These are phyloP conservation scores for Ambispora gerdemannii DNA, from an alignment of 192 early-diverging fungal genomes.

Conservation along the genomic window DNA sequence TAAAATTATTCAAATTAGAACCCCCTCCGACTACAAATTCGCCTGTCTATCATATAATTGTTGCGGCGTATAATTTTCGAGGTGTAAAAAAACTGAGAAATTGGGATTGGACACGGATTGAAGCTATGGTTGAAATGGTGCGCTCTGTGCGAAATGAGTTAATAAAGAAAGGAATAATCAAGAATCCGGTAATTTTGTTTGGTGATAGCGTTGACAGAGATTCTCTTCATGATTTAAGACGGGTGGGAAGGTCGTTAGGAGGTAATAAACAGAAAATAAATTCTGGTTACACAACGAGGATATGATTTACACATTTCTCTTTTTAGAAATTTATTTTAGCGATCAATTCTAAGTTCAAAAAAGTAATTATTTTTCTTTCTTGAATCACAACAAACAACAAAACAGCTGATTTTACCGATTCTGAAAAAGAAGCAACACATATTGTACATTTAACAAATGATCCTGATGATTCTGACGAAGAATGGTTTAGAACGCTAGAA, in stretches of 20 bases:
- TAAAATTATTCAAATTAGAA: slow-evolving; percentile 45
- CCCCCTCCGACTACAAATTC: slow-evolving; percentile 23
- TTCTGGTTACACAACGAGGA: neutral
- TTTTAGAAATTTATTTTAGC: neutral
- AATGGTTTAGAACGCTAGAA: slow-evolving; percentile 61
- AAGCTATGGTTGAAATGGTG: slow-evolving; percentile 40
- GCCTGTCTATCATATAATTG: slow-evolving; percentile 44
- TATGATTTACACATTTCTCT: neutral
- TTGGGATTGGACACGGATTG: slow-evolving; percentile 45
- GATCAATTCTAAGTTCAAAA: neutral
- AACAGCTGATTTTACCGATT: slow-evolving; percentile 36
- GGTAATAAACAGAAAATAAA: slow-evolving; percentile 35
- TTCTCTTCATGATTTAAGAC: slow-evolving; percentile 37
- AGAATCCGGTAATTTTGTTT: slow-evolving; percentile 44
- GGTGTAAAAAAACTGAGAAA: slow-evolving; percentile 37
- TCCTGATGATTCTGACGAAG: slow-evolving; percentile 47
- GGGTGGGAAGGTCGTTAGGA: slow-evolving; percentile 35
- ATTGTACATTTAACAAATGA: slow-evolving; percentile 48
- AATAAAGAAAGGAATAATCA: slow-evolving; percentile 30
- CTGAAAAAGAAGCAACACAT: slow-evolving; percentile 41
- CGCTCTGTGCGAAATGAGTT: slow-evolving; percentile 38
- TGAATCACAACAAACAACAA: no score
- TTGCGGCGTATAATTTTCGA: slow-evolving; percentile 46
- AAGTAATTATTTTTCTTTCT: neutral
- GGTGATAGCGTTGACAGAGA: slow-evolving; percentile 32